These are phyloP conservation scores for Colletotrichum tofieldiae DNA, from an alignment of 2,329 filamentous ascomycete species.

Conservation along the genomic window DNA sequence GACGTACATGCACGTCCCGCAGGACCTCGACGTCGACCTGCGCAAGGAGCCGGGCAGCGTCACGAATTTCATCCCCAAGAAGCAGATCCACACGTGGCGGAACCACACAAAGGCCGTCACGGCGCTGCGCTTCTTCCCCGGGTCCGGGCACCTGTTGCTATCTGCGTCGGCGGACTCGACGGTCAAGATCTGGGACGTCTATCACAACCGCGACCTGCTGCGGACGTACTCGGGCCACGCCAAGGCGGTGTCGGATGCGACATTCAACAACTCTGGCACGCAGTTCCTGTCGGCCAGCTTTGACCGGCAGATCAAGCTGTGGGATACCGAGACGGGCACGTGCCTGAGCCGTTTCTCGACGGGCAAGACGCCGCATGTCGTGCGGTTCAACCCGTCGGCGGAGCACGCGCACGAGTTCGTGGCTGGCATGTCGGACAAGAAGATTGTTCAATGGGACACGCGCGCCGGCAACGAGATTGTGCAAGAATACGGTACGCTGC, in stretches of 20 bases:
- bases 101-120: slow-evolving; percentile 88
- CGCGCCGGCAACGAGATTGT: slow-evolving; percentile 83
- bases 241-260: slow-evolving; percentile 91
- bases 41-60: slow-evolving; percentile 83
- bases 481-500: slow-evolving; percentile 80
- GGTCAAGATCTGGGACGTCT: slow-evolving; percentile 95
- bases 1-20: slow-evolving; percentile 98
- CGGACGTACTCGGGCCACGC: slow-evolving; percentile 93
- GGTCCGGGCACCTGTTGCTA: slow-evolving; percentile 88
- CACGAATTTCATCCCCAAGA: slow-evolving; percentile 96
- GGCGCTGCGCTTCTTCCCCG: slow-evolving; percentile 90
- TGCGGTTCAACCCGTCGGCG: slow-evolving; percentile 89
- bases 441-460: slow-evolving; percentile 97
- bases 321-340: slow-evolving; percentile 96
- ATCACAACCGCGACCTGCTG: slow-evolving; percentile 89
- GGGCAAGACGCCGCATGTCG: slow-evolving; percentile 94
- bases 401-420: slow-evolving; percentile 90
- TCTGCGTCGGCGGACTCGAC: slow-evolving; percentile 92
- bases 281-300: slow-evolving; percentile 94
- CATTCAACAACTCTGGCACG: slow-evolving; percentile 86
- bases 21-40: slow-evolving; percentile 89
- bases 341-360: slow-evolving; percentile 92
- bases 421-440: slow-evolving; percentile 98
- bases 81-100: slow-evolving; percentile 92
- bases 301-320: slow-evolving; percentile 96